These are phyloP conservation scores for Plasmodium adleri DNA, from an alignment of 169 alveolate species.

Conservation along the genomic window DNA sequence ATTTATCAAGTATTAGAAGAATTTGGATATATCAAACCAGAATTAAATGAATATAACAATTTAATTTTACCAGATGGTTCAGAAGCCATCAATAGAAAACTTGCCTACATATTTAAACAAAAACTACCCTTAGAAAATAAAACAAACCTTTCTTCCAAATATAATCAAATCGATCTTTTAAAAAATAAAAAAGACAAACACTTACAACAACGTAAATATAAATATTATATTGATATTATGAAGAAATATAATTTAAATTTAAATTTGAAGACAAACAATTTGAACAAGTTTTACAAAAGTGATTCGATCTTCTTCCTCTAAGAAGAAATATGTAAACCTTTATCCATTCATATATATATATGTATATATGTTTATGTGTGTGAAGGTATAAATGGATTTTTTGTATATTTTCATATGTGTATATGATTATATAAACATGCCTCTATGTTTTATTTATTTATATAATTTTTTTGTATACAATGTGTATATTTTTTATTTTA, in stretches of 20 bases:
- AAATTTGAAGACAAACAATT: conserved; percentile 64
- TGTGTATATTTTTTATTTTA: no score
- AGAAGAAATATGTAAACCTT: background rate
- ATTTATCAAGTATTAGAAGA: conserved; percentile 60
- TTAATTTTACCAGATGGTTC: conserved; percentile 90
- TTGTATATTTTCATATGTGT: no score
- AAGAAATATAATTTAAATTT: conserved; percentile 61
- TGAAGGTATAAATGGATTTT: no score
- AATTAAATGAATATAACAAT: conserved; percentile 83
- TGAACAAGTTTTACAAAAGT: conserved; percentile 68
- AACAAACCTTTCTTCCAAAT: conserved; percentile 9
- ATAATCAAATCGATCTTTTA: conserved; percentile 48
- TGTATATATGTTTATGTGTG: no score
- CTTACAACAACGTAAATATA: conserved; percentile 29
- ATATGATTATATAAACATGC: no score
- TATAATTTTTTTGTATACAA: no score
- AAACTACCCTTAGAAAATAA: conserved; percentile 74
- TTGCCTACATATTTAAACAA: conserved; percentile 89
- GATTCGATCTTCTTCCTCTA: conserved; percentile 67
- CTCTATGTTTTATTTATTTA: no score
- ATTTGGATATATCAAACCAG: conserved; percentile 72
- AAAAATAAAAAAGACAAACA: conserved; percentile 39
- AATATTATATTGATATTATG: conserved; percentile 31
- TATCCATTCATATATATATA: no score
- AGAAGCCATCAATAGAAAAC: conserved; percentile 89